Evolutionary conservation across 2,329 filamentous ascomycete genomes (phyloP), one percentile per base, ranked within the genome.

Genomic region (Cadophora malorum): DNA sequence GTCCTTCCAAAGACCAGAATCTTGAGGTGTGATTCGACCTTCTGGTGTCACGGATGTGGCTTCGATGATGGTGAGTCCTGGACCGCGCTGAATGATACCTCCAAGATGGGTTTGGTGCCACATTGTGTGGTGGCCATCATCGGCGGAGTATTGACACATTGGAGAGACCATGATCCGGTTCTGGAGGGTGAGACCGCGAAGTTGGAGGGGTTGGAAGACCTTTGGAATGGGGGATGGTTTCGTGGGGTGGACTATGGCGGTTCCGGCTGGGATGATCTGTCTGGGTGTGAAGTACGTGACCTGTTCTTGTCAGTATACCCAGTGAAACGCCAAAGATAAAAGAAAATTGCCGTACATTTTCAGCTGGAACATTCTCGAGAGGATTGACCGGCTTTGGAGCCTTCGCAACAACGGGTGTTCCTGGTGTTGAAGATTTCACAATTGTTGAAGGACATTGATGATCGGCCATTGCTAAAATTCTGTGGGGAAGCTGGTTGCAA

Each of bases 51-150:
- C 76, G 16, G 76, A 67, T 0, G 77, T 78, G 7, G 77, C 77
- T 71, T 79, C 78, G 50, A 79, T 69, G n/a, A 78, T 76, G 5
- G 75, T 76, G 7, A 79, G 69, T 90, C 91, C 94, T 0, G 91
- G 89, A 23, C 93, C 93, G 69, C 90, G 88, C 72, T 90, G 84
- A 25, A 92, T 85, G 73, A 93, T 93, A 69, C 93, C 91, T 47
- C 94, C 83, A 47, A 94, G 83, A 59, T 94, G 83, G 23, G 93
- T 88, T 62, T 94, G 82, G 78, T 97, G 93, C 85, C 88, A 97
- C 78, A 91, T 85, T 3, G 91, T 94, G 71, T 90, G 83, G 78
- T 95, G 90, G 62, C 94, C 88, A 76, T 90, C 85, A 49, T 89
- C 77, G 14, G 88, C 86, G 4, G 83, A 87, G 79, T 91, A 91